These are phyloP conservation scores for Leishmania lainsoni DNA, from an alignment of 208 protist species.

Conservation along the genomic window DNA sequence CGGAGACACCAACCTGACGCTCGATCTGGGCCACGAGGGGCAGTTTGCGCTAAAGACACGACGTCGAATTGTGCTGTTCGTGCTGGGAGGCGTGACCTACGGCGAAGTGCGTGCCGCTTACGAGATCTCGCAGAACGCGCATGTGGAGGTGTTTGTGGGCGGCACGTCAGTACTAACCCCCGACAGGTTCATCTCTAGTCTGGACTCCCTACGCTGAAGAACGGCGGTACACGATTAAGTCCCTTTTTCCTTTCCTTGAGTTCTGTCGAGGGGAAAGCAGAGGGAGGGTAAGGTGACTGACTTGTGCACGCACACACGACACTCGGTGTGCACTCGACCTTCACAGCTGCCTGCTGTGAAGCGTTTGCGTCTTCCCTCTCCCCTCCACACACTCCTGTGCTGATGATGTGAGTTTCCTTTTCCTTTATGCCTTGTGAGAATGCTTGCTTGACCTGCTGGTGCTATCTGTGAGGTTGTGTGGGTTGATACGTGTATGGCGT, in stretches of 20 bases:
- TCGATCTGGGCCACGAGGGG: conserved; percentile 62
- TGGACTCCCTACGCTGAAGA: conserved; percentile 39
- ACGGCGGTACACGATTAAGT: neutral
- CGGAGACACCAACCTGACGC: conserved; percentile 20
- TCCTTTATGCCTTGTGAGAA: neutral
- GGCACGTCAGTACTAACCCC: conserved; percentile 66
- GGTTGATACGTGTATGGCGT: neutral
- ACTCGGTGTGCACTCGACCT: neutral
- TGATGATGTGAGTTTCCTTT: neutral
- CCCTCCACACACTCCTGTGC: neutral
- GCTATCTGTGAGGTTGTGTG: neutral
- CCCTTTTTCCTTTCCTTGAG: neutral
- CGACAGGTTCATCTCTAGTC: conserved; percentile 44
- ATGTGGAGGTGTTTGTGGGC: conserved; percentile 69
- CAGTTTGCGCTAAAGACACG: conserved; percentile 39
- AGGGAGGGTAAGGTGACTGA: neutral
- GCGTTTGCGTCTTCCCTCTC: neutral
- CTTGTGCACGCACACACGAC: neutral
- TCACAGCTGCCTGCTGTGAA: neutral
- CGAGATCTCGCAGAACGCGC: conserved; percentile 50
- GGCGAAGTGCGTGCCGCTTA: conserved; percentile 71
- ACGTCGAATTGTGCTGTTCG: conserved; percentile 73
- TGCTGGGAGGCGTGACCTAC: conserved; percentile 76
- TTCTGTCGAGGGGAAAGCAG: neutral
- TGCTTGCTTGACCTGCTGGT: neutral